Evolutionary conservation across 2,329 filamentous ascomycete species (phyloP), one percentile per base, ranked within the genome.

Genomic region (Cyanodermella asteris): DNA sequence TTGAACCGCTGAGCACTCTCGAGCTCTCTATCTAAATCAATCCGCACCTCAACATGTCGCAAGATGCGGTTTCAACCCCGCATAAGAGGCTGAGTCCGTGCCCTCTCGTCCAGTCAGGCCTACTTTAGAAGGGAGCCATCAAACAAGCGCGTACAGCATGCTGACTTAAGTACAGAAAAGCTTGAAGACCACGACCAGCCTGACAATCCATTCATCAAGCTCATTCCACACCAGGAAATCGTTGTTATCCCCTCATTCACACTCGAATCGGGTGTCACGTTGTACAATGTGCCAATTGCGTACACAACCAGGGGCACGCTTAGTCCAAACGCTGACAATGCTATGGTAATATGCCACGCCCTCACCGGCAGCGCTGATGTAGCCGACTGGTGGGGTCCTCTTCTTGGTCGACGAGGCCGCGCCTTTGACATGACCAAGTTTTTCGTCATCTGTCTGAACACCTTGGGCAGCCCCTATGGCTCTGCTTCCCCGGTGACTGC

Each of bases 141-240:
- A n/a, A n/a, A n/a, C n/a, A n/a, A n/a, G n/a, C n/a, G n/a, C n/a
- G n/a, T n/a, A n/a, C n/a, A n/a, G n/a, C n/a, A n/a, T n/a, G n/a
- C n/a, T n/a, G n/a, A n/a, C n/a, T n/a, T n/a, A n/a, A n/a, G n/a
- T n/a, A n/a, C n/a, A n/a, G n/a, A n/a, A n/a, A n/a, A n/a, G n/a
- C n/a, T n/a, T n/a, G n/a, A n/a, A n/a, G n/a, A n/a, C n/a, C n/a
- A n/a, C n/a, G n/a, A n/a, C n/a, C n/a, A n/a, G n/a, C n/a, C n/a
- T n/a, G n/a, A n/a, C n/a, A 97, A 94, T 52, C 84, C 82, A 16
- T 94, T 82, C 46, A 68, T 77, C 31, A 53, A 61, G 34, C 61
- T 94, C 42, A 91, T 97, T 26, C 72, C 80, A 26, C 73, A 91
- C 40, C 87, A 94, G 52, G 62, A 73, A 27, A 74, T 91, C 41